Evolutionary conservation across 352 stramenopile genomes (phyloP), one percentile per base, ranked within the genome.

Genomic region (Globisporangium emineosum): DNA sequence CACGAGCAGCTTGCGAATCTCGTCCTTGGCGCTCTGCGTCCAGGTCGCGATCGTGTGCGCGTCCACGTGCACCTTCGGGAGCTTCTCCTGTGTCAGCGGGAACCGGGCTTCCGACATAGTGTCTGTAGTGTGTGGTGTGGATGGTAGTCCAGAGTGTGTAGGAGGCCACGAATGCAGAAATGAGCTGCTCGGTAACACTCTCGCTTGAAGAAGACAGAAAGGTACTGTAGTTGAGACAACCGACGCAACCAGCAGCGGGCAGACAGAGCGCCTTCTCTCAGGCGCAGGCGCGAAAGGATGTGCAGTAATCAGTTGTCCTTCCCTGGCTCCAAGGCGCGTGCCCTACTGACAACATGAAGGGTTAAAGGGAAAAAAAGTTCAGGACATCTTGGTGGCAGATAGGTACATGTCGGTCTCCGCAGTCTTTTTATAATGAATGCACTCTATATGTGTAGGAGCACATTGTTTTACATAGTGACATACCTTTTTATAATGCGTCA

Each of bases 121-220:
- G 15, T 8, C 7, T 3, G 13, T 12, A 32, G 12, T n/a, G 1
- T 25, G 50, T 30, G 17, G 49, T 57, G 51, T 56, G 40, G 40
- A 47, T 47, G 17, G 21, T 12, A 17, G 8, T 17, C 40, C 19
- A 17, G 37, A 47, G 50, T 56, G 15, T 56, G 51, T 21, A 6
- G 51, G 51, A 57, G 51, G 37, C 50, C 25, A 56, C 50, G 50
- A 57, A 57, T 57, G 21, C 51, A 40, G 27, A 40, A 57, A 25
- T 57, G 51, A 57, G 40, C 9, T 17, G 50, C 19, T 19, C 50
- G 15, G 25, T 47, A 5, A 54, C 5, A 9, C 29, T 25, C 12
- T 8, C 23, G 9, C 19, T 50, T 53, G 23, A 15, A 30, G 21
- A 12, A 27, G 10, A 23, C 5, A n/a, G 50, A 57, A 33, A 40